These are phyloP conservation scores for Neospermospora avenae DNA, from an alignment of 2,329 filamentous ascomycete genomes.

Conservation along the genomic window DNA sequence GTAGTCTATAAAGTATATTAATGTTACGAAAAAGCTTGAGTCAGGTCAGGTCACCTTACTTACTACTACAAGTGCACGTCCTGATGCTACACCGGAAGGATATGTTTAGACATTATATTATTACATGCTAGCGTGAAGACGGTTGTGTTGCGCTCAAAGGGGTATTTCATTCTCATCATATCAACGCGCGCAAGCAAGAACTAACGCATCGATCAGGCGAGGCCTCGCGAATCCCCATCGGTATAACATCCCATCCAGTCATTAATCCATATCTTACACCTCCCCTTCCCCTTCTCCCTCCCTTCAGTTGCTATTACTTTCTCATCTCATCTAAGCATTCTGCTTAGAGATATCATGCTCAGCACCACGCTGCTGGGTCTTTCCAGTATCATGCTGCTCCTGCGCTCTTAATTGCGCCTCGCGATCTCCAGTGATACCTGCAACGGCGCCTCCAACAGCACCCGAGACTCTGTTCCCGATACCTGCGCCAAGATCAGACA, in stretches of 20 bases:
- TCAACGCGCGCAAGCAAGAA: not conserved
- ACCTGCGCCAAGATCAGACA: conserved; percentile 70
- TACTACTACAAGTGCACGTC: too few species aligned
- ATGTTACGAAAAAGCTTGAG: too few species aligned
- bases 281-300: not conserved
- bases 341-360: conserved; percentile 75
- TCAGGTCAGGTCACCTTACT: too few species aligned
- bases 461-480: conserved; percentile 65
- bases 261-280: conserved; percentile 16
- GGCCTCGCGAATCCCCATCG: too few species aligned
- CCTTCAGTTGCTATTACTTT: too few species aligned
- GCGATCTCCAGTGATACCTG: conserved; percentile 70
- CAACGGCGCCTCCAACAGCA: conserved; percentile 65
- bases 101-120: too few species aligned
- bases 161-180: conserved; percentile 4
- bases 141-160: not conserved
- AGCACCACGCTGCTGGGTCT: conserved; percentile 78
- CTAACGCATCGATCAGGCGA: not conserved
- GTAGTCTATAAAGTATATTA: too few species aligned
- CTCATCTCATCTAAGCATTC: conserved; percentile 18
- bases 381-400: conserved; percentile 71
- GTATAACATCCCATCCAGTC: too few species aligned
- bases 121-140: not conserved
- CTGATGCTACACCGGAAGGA: too few species aligned
- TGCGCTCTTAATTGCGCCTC: conserved; percentile 62